Evolutionary conservation across 176 grass and related monocot species (phyloP), one percentile per base, ranked within the genome.

Genomic region (Cenchrus americanus): DNA sequence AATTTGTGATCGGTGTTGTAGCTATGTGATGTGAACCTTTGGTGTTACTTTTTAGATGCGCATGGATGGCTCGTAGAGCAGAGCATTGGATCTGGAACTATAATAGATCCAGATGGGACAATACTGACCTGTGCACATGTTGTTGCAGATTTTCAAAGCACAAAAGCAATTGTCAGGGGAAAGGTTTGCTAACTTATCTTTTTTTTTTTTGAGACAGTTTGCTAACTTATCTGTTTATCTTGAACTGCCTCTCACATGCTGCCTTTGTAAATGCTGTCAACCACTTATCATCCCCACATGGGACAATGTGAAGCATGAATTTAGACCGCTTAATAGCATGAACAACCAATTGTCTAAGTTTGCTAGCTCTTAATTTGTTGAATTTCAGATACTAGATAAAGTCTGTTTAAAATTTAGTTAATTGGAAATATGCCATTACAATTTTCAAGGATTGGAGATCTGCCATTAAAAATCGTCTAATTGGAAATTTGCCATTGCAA

Each of bases 121-220:
- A 93, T 98, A 91, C 69, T 98, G 69, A 95, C 96, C 47, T 98
- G 93, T 87, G 93, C 96, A 10, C 96, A 98, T 93, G 87, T 95
- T 63, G 91, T 98, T 50, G 83, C 30, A 14, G 59, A 87, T 77
- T 88, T 80, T 53, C 80, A 69, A 73, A 90, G 86, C 62, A 86
- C 23, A 24, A 80, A 78, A 83, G 52, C 72, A 66, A 62, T 87
- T 66, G 44, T 37, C 11, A 89, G 43, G 42, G 81, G 89, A 78
- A 93, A 87, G 76, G 93, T 98, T 98, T 78, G 41, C 82, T 73
- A 62, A 72, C 57, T 76, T 75, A 24, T 40, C 76, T n/a, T n/a
- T n/a, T n/a, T n/a, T n/a, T n/a, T n/a, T n/a, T n/a, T n/a, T n/a
- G n/a, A n/a, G n/a, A n/a, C n/a, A n/a, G n/a, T n/a, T n/a, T n/a